These are phyloP conservation scores for Leccinum disarticulatum DNA, from an alignment of 768 basidiomycete species.

Conservation along the genomic window DNA sequence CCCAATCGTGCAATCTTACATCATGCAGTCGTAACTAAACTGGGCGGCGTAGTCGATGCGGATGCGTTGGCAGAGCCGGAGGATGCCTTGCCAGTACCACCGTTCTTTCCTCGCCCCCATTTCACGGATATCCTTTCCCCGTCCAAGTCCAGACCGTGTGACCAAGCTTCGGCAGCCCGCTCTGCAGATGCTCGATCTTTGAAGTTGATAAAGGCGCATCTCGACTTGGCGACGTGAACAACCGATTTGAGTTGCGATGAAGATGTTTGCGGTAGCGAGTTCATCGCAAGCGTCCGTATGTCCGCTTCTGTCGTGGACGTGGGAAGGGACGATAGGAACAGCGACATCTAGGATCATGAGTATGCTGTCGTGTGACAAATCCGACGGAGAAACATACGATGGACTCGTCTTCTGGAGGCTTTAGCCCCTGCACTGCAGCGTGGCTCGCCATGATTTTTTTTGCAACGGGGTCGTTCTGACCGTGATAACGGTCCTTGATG, in stretches of 20 bases:
- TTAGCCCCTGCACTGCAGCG: slow-evolving; percentile 79
- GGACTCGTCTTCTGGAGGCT: slow-evolving; percentile 83
- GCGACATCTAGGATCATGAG: slow-evolving; percentile 58
- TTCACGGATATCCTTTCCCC: slow-evolving; percentile 71
- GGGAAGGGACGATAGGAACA: slow-evolving; percentile 82
- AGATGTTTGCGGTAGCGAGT: slow-evolving; percentile 62
- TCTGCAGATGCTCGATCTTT: slow-evolving; percentile 81
- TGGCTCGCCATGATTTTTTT: slow-evolving; percentile 81
- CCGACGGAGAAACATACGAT: slow-evolving; percentile 57
- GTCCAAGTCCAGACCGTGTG: slow-evolving; percentile 87
- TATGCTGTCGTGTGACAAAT: background rate
- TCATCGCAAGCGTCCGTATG: slow-evolving; percentile 68
- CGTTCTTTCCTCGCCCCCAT: slow-evolving; percentile 81
- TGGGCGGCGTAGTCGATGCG: slow-evolving; percentile 4
- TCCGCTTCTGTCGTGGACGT: slow-evolving; percentile 66
- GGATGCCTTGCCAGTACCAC: slow-evolving; percentile 35
- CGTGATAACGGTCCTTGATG: slow-evolving; percentile 92
- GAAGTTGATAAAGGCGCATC: slow-evolving; percentile 94
- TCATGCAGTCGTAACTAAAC: slow-evolving; percentile 14
- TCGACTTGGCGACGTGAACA: slow-evolving; percentile 81
- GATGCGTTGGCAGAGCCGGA: slow-evolving; percentile 2
- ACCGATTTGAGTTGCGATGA: slow-evolving; percentile 75
- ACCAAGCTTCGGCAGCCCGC: slow-evolving; percentile 82
- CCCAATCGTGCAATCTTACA: slow-evolving; percentile 3
- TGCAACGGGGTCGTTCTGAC: slow-evolving; percentile 91